Evolutionary conservation across 179 eudicot genomes (phyloP).

Genomic region (Vitellaria paradoxa): DNA sequence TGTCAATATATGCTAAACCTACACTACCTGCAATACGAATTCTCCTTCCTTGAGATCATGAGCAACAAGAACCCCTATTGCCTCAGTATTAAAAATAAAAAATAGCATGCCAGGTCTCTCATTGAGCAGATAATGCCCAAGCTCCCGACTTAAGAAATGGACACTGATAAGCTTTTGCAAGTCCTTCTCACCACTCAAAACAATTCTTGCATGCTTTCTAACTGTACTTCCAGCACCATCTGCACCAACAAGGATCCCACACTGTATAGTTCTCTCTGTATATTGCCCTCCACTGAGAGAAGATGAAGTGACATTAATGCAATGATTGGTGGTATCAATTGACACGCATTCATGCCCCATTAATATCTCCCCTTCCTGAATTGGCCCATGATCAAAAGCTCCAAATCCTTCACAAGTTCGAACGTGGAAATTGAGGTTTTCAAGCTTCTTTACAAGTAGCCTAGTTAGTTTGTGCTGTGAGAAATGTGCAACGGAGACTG

Average conservation of each 20-base stretch:
- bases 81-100: slow-evolving; percentile 86
- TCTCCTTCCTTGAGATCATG: slow-evolving; percentile 95
- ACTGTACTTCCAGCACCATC: slow-evolving; percentile 93
- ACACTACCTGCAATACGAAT: slow-evolving; percentile 79
- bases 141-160: slow-evolving; percentile 67
- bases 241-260: slow-evolving; percentile 70
- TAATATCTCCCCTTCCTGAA: slow-evolving; percentile 51
- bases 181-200: slow-evolving; percentile 73
- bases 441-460: slow-evolving; percentile 56
- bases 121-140: slow-evolving; percentile 68
- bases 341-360: slow-evolving; percentile 88
- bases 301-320: slow-evolving; percentile 58
- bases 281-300: slow-evolving; percentile 46
- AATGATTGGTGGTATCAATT: slow-evolving; percentile 35
- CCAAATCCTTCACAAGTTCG: slow-evolving; percentile 26
- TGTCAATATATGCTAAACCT: neutral
- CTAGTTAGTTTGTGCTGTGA: slow-evolving; percentile 76
- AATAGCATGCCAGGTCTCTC: slow-evolving; percentile 95
- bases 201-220: slow-evolving; percentile 64
- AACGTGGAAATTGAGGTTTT: slow-evolving; percentile 46
- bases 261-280: slow-evolving; percentile 48
- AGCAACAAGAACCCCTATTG: slow-evolving; percentile 95
- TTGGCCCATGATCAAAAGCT: slow-evolving; percentile 17
- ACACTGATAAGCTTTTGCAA: slow-evolving; percentile 87
- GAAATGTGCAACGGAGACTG: slow-evolving; percentile 84